Base-by-base conservation (phyloP, 2,329 filamentous ascomycete species). In the Penicillium verrucosum region DNA sequence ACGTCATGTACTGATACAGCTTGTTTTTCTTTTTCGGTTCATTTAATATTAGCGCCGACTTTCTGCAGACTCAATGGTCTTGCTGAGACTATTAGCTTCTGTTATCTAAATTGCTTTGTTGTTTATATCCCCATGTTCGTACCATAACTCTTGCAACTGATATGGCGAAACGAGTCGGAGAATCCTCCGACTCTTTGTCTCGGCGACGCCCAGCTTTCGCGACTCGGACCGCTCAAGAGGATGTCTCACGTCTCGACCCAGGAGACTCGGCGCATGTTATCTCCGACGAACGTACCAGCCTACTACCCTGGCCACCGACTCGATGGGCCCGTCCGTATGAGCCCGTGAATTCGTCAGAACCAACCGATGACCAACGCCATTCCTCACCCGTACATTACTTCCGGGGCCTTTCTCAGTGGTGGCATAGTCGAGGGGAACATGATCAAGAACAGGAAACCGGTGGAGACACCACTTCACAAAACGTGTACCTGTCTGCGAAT, bases 161-260 rank as follows among this genome's bases (percentile, higher is more conserved):
- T 16, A 71, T 70, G 69, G 66, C 64, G 44, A 53, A 57, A 57
- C 58, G 52, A 42, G 57, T 53, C 46, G 57, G 61, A 47, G 48
- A 61, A 56, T 43, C 63, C 59, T 63, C 64, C 42, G 60, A 60
- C 60, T 62, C 66, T 45, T 61, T 71, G 61, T 67, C 71, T 66
- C 68, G 72, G 59, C 68, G 67, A 63, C 68, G 71, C 54, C 73
- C 73, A n/a, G 72, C 68, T 54, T 75, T 76, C 60, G 73, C 73
- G 21, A 69, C 73, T 46, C 71, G 73, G 55, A 71, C 72, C 9
- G 66, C 74, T 37, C 60, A 70, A 60, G 74, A 73, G 65, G 74
- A 76, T 68, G 70, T 63, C 32, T 65, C 68, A 18, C 68, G 72
- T 50, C 59, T 76, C 30, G 73, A 65, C 43, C 71, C 72, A 32